phyloP scores from a whole-genome alignment of 345 rosid species.

The Ricinus communis region DNA sequence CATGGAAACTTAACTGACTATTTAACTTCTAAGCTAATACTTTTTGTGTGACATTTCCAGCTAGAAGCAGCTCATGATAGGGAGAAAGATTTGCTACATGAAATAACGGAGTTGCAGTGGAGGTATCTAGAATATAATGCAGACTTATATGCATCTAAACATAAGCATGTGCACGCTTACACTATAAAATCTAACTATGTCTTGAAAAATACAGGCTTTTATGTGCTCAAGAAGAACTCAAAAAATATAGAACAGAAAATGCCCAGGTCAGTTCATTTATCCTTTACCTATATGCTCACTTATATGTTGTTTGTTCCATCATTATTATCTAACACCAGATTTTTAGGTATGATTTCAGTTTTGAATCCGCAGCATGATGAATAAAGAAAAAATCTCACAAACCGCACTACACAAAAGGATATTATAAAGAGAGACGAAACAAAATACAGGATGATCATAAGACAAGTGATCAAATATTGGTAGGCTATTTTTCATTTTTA shows the following conservation, averaged over 20 bases:
- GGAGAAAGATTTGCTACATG: constrained; percentile 87
- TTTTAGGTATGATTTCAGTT: constrained; percentile 31
- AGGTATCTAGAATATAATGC: constrained; percentile 45
- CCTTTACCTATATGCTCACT: background rate
- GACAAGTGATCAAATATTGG: background rate
- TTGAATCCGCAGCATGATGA: background rate
- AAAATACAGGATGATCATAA: background rate
- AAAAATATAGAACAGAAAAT: constrained; percentile 69
- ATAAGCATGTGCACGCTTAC: background rate
- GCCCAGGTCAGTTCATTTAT: constrained; percentile 19
- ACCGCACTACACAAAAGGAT: background rate
- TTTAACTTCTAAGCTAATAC: background rate
- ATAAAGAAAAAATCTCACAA: constrained; percentile 14
- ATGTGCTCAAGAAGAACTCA: constrained; percentile 81
- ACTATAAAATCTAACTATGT: background rate
- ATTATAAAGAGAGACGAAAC: constrained; percentile 7
- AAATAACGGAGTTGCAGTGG: constrained; percentile 83
- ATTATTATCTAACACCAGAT: constrained; percentile 15
- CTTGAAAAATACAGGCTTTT: constrained; percentile 55
- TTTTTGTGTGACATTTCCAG: constrained; percentile 37
- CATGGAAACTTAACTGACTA: background rate
- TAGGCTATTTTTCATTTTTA: constrained; percentile 12
- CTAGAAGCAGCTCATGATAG: constrained; percentile 88
- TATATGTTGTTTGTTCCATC: background rate
- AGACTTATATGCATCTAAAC: background rate